Evolutionary conservation across 768 basidiomycete species (phyloP).

Genomic region (Brasilioporus rufonigricans): DNA sequence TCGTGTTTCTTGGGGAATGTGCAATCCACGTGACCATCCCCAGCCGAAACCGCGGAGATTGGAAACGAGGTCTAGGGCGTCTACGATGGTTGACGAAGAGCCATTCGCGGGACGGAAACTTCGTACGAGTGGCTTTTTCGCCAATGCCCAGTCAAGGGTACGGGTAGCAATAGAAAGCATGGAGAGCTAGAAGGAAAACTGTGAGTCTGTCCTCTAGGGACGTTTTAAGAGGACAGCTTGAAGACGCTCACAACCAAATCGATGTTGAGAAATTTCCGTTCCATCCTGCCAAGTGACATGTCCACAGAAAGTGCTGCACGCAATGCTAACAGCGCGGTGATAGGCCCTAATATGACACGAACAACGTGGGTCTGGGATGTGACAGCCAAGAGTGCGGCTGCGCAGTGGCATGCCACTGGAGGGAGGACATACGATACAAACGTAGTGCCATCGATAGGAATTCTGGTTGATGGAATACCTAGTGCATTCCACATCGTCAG

Average conservation of each 20-base stretch:
- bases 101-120: background rate
- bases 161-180: background rate
- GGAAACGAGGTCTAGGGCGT: too few relatives aligned
- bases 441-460: background rate
- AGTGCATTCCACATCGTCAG: background rate
- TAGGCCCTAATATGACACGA: background rate
- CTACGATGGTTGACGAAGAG: background rate
- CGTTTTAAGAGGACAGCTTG: too few relatives aligned
- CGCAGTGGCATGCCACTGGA: background rate
- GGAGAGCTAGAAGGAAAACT: background rate
- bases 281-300: background rate
- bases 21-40: too few relatives aligned
- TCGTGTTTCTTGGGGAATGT: too few relatives aligned
- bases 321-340: background rate
- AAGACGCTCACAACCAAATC: background rate
- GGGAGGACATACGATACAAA: conserved; percentile 1
- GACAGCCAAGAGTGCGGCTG: too few relatives aligned
- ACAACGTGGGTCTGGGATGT: background rate
- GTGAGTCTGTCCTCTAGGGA: too few relatives aligned
- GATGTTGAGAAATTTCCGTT: background rate
- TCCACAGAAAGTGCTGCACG: background rate
- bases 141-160: background rate
- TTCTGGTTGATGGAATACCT: background rate
- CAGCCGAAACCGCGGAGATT: too few relatives aligned
- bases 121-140: conserved; percentile 48